Conservation (phyloP, 2,329 filamentous ascomycete genomes). For the Chrysoporthe cubensis region DNA sequence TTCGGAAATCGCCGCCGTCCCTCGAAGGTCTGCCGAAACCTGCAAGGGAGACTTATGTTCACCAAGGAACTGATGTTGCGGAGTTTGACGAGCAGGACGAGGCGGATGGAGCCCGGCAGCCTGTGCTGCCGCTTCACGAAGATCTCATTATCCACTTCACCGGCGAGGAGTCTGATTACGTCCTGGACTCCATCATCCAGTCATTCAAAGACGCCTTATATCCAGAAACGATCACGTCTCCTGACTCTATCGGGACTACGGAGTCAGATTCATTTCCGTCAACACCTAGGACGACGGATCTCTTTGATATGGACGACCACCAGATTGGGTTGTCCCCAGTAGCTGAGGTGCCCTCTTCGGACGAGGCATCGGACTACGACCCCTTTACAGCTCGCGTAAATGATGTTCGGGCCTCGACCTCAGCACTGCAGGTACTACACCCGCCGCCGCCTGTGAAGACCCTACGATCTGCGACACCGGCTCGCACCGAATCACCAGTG, state of each 20-base stretch:
- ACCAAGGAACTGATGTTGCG: conserved; percentile 46
- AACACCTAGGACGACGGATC: conserved; percentile 21
- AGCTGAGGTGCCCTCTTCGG: conserved; percentile 22
- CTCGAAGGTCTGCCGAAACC: neutral
- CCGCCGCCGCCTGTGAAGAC: conserved; percentile 34
- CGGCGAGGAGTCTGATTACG: conserved; percentile 44
- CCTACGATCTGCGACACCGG: conserved; percentile 43
- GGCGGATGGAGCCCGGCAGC: conserved; percentile 39
- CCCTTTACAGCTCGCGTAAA: conserved; percentile 42
- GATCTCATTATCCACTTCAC: conserved; percentile 61
- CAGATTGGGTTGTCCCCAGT: conserved; percentile 17
- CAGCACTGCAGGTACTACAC: conserved; percentile 32
- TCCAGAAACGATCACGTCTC: conserved; percentile 31
- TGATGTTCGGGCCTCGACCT: conserved; percentile 1
- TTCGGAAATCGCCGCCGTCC: conserved; percentile 34
- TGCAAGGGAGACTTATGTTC: conserved; percentile 39
- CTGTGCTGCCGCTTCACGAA: conserved; percentile 57
- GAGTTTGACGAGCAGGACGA: conserved; percentile 30
- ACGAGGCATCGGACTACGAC: conserved; percentile 49
- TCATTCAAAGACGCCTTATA: conserved; percentile 49
- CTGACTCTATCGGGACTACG: conserved; percentile 18
- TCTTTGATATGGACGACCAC: conserved; percentile 26
- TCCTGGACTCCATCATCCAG: conserved; percentile 52
- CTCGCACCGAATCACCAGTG: conserved; percentile 37
- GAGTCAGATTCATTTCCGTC: conserved; percentile 26